Base-by-base conservation (phyloP, 2,329 filamentous ascomycete genomes). In the Neofusicoccum sp. region DNA sequence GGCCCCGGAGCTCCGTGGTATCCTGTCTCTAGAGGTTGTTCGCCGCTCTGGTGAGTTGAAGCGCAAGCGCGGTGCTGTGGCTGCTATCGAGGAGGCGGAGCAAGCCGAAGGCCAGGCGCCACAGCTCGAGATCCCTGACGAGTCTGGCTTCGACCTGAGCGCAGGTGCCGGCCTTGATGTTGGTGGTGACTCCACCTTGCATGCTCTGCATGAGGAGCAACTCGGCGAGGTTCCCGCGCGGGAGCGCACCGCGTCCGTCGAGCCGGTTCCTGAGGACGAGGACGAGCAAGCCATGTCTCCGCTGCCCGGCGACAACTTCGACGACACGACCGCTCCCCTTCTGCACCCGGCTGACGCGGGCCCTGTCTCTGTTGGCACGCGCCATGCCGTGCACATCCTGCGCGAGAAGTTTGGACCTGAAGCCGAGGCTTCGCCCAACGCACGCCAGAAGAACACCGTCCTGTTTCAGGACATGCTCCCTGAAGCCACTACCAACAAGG, bases 371-470 rank as follows among this genome's bases (percentile, higher is more conserved):
- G 79, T 96, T 16, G 93, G 92, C 65, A 99, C 95, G 9, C 95
- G 96, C 78, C 93, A 97, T 72, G 95, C 95, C 37, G 96, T 99
- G 22, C 94, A 99, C 76, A 86, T 98, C 60, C 86, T 99, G 7
- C 90, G 95, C 61, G 93, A 97, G 64, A 85, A 91, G 31, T 96
- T 99, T 67, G 92, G 93, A 29, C 76, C 86, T 16, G 87, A 91
- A 36, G 88, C 87, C 4, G 89, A 88, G 50, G 83, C 85, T n/a
- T 78, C 74, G 22, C 87, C 87, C 67, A 84, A 89, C 2, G 86
- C 90, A 77, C 87, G 93, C 71, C 90, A 89, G 76, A 90, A 90
- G 75, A 85, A 84, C 29, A 87, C 87, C 11, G 92, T 96, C 3
- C 83, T 96, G 3, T 97, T 99, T 83, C 94, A 97, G 71, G 90